Evolutionary conservation across 176 grass and related monocot species (phyloP), one percentile per base, ranked within the genome.

Genomic region (Oryza glaberrima): DNA sequence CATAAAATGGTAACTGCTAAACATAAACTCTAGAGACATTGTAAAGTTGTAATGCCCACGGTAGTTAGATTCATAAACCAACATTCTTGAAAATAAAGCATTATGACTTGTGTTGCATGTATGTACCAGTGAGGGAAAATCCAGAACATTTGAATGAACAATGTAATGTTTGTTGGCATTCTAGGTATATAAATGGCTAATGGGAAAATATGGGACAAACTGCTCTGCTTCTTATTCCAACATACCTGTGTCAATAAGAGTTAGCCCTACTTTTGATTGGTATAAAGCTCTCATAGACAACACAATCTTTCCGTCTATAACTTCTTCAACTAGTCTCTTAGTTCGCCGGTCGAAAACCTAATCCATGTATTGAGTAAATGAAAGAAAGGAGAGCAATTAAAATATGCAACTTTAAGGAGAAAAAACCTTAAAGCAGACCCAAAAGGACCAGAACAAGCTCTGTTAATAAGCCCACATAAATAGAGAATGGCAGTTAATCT

Each of bases 201-300:
- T 54, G 28, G 72, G 34, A 61, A 78, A 84, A 70, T 68, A 77
- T 69, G 73, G 15, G 20, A 32, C 10, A 9, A 67, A 41, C 20
- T 44, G 19, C 38, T 9, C 35, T 60, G 12, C 67, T 70, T 72
- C 67, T 41, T 23, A 10, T 75, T 82, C 20, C 20, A 65, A 19
- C 23, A 20, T 87, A 99, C 96, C 96, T 92, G 88, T 82, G 88
- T 99, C 73, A 49, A 99, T 95, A 67, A 99, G 91, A 72, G 89
- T 86, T 65, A 99, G 94, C 26, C 93, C 96, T 41, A 95, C 81
- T 94, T 87, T 99, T 76, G 91, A 96, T 86, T 99, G 96, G 81
- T 99, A 99, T 88, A 99, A 85, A 76, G 93, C 88, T 73, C 96
- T 92, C 96, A 96, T 94, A 70, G 96, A 96, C 61, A 99, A 84